Base-by-base conservation (phyloP, 148 eudicot species). In the Rhododendron kiyosumense region DNA sequence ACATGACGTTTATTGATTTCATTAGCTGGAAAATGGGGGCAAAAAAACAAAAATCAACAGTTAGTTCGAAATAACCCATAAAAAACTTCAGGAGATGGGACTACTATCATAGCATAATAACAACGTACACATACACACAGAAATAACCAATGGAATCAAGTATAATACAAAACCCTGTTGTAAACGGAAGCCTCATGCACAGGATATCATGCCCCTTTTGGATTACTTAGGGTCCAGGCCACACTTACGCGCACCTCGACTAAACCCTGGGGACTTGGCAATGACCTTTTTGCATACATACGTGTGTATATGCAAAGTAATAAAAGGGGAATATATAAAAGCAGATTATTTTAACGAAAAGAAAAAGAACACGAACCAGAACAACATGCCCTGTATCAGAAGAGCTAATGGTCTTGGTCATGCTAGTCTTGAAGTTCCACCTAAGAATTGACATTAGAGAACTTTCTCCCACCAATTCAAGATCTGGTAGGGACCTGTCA, bases 361-460 rank as follows among this genome's bases (percentile, higher is more conserved):
- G 30, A 59, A 65, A 81, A 83, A 87, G 81, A 75, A 77, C n/a
- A 90, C 95, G 45, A 85, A 97, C 99, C 99, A 97, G 87, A 45
- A 94, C 77, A 71, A 97, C 88, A 75, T 91, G 95, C 49, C 95
- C 98, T 81, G 89, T 91, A 61, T 90, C 93, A 76, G 98, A 93
- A 86, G 93, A 92, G 87, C 95, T 91, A 83, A 92, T 89, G 13
- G 94, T 93, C 87, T 93, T 97, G 83, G 91, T 92, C 98, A 97
- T 94, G 89, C 94, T 93, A 86, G 88, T 86, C 93, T 90, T 95
- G 92, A 92, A 93, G 88, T 90, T 97, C 99, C 98, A 97, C 85
- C 98, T 90, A 51, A 97, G 91, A 82, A 94, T 87, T 87, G 98
- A 92, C 90, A 89, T 90, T 85, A 94, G 81, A 74, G 95, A 89